Conservation (phyloP, 306 rosid genomes). For the Fragaria iinumae region DNA sequence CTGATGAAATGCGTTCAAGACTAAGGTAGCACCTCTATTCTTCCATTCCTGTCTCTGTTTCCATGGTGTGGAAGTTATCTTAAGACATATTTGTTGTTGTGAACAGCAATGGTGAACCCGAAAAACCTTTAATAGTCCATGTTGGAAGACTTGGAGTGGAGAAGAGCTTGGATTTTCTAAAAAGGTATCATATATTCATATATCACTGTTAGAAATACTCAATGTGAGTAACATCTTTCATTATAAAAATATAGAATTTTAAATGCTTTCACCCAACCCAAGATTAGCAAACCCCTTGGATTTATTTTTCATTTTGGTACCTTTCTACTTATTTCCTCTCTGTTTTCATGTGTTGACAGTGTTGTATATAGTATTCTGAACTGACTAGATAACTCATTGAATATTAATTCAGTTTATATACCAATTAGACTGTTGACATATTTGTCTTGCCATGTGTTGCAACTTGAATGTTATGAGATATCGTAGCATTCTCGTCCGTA, state of each 20-base stretch:
- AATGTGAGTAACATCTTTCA: neutral
- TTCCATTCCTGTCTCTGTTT: constrained; percentile 18
- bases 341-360: neutral
- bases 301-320: neutral
- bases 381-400: neutral
- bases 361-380: neutral
- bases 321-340: neutral
- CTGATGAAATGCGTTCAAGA: constrained; percentile 80
- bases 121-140: constrained; percentile 87
- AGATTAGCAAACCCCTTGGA: neutral
- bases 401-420: neutral
- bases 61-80: constrained; percentile 22
- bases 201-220: constrained; percentile 15
- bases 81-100: constrained; percentile 18
- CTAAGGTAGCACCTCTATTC: constrained; percentile 48
- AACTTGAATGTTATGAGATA: neutral
- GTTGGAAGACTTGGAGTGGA: constrained; percentile 97
- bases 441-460: neutral
- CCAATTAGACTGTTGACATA: neutral
- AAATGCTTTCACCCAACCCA: neutral
- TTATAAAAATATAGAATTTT: neutral
- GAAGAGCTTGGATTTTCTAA: constrained; percentile 92
- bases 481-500: neutral
- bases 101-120: constrained; percentile 78
- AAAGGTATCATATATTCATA: constrained; percentile 45